These are phyloP conservation scores for Hyphopichia burtonii DNA, from an alignment of 1,139 yeast genomes.

Conservation along the genomic window DNA sequence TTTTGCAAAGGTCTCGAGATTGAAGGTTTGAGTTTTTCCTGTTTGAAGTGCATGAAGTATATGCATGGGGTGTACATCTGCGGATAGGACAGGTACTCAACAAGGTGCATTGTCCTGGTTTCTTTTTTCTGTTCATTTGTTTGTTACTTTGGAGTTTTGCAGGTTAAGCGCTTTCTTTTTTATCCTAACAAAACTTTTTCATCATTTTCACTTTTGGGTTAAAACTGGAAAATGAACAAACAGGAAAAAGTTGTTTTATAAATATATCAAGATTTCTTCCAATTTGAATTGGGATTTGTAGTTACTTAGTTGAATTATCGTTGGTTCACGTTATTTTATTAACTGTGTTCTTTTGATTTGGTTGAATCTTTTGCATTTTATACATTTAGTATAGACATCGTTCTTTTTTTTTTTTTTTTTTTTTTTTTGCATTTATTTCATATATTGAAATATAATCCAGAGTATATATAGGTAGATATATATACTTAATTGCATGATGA, in stretches of 20 bases:
- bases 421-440: too few relatives aligned
- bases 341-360: too few relatives aligned
- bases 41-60: neutral
- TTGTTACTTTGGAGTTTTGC: neutral
- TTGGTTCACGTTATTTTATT: neutral
- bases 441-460: too few relatives aligned
- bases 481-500: conserved; percentile 5
- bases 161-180: neutral
- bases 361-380: too few relatives aligned
- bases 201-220: too few relatives aligned
- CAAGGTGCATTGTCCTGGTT: neutral
- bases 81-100: conserved; percentile 2
- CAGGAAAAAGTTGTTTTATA: neutral
- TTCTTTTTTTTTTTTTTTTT: too few relatives aligned
- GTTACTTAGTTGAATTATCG: too few relatives aligned
- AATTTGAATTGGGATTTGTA: too few relatives aligned
- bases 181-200: neutral
- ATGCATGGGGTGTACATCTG: neutral
- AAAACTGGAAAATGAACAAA: too few relatives aligned
- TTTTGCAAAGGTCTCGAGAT: neutral
- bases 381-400: too few relatives aligned
- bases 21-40: neutral
- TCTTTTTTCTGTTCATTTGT: neutral
- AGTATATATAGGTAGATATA: too few relatives aligned
- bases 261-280: neutral